phyloP scores from a whole-genome alignment of 371 early-diverging fungal genomes.

The Lichtheimia ornata region DNA sequence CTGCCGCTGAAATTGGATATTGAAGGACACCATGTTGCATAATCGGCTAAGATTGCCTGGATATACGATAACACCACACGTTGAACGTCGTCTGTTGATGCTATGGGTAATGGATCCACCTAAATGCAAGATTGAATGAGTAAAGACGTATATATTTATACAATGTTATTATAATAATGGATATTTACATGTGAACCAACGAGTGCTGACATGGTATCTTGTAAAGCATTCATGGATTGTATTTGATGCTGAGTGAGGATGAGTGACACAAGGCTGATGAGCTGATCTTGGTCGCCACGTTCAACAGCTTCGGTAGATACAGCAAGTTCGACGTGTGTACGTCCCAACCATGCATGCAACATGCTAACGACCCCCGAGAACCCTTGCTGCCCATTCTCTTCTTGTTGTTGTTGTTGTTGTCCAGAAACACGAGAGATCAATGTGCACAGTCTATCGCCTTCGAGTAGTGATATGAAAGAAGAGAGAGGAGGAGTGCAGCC shows the following conservation, averaged over 20 bases:
- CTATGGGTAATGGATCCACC: constrained; percentile 21
- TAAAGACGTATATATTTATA: too few relatives aligned
- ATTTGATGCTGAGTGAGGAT: constrained; percentile 39
- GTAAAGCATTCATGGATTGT: constrained; percentile 22
- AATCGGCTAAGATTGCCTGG: constrained; percentile 55
- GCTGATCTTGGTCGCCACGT: constrained; percentile 23
- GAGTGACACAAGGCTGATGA: constrained; percentile 29
- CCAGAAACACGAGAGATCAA: not conserved
- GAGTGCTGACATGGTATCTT: constrained; percentile 26
- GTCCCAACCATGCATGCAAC: constrained; percentile 10
- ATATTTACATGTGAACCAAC: constrained; percentile 32
- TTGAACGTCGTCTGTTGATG: constrained; percentile 39
- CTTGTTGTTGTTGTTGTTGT: not conserved
- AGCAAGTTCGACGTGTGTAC: not conserved
- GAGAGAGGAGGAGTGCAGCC: not conserved
- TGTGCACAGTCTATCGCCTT: constrained; percentile 4
- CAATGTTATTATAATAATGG: not conserved
- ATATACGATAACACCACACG: constrained; percentile 64
- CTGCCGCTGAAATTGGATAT: constrained; percentile 53
- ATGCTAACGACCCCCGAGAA: not conserved
- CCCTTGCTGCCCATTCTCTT: constrained; percentile 5
- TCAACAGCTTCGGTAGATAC: constrained; percentile 6
- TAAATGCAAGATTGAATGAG: not conserved
- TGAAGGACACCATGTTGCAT: constrained; percentile 49
- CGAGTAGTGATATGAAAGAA: constrained; percentile 5